Evolutionary conservation across 2,329 filamentous ascomycete species (phyloP).

Genomic region (Aaosphaeria arxii): DNA sequence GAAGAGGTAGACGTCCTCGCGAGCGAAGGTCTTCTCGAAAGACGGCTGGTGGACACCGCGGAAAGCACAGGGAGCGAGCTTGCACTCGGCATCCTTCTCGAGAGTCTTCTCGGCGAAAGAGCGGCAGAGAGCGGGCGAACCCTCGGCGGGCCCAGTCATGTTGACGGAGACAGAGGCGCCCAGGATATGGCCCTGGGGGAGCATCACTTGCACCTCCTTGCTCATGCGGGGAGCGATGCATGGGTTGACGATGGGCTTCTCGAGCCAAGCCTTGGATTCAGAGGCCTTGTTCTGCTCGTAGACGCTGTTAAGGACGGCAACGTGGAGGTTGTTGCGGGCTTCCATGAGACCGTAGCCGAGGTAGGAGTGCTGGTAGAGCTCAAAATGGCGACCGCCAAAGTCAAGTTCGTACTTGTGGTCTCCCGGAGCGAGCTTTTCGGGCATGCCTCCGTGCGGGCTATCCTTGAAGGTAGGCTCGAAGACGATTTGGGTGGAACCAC

Average conservation of each 20-base stretch:
- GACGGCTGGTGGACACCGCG: slow-evolving; percentile 94
- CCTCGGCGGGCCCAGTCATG: slow-evolving; percentile 78
- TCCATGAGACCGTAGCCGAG: slow-evolving; percentile 96
- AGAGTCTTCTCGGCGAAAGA: slow-evolving; percentile 86
- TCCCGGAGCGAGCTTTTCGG: slow-evolving; percentile 77
- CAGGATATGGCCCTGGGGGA: slow-evolving; percentile 64
- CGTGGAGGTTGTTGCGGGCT: slow-evolving; percentile 83
- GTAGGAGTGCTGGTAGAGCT: slow-evolving; percentile 97
- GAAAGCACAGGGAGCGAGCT: slow-evolving; percentile 91
- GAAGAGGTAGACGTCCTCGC: slow-evolving; percentile 92
- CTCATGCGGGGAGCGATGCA: slow-evolving; percentile 81
- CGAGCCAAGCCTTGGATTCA: slow-evolving; percentile 60
- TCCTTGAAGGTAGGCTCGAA: slow-evolving; percentile 92
- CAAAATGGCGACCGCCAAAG: slow-evolving; percentile 88
- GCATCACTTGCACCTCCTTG: slow-evolving; percentile 68
- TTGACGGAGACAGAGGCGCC: slow-evolving; percentile 67
- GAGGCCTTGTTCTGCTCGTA: slow-evolving; percentile 56
- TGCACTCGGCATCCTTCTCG: slow-evolving; percentile 79
- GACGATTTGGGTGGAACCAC: slow-evolving; percentile 96
- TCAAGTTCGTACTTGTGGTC: slow-evolving; percentile 93
- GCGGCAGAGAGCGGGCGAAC: slow-evolving; percentile 83
- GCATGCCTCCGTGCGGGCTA: slow-evolving; percentile 71
- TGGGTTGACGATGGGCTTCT: slow-evolving; percentile 72
- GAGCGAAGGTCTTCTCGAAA: slow-evolving; percentile 84
- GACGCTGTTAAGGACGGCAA: slow-evolving; percentile 68